Percentiles rank a stretch among this genome's conserved stretches.
These are phyloP conservation scores for Crithidia thermophila DNA, from an alignment of 208 protist genomes.

Conservation along the genomic window DNA sequence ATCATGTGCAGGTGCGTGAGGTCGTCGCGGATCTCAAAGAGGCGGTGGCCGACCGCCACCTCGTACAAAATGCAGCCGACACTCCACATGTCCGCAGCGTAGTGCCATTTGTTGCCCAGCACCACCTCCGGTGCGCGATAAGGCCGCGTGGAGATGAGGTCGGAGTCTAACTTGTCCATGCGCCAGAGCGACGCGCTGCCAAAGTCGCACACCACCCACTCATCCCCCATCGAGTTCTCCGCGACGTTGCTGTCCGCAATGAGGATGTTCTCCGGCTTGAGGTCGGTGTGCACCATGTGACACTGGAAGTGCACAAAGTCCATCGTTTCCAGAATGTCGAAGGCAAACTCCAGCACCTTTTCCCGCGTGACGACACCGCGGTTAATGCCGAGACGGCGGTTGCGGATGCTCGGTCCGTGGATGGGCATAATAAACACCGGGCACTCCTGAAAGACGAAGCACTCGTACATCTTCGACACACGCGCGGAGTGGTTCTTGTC, in stretches of 20 bases:
- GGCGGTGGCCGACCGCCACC: constrained; percentile 85
- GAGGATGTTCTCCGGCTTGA: constrained; percentile 98
- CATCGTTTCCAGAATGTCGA: constrained; percentile 79
- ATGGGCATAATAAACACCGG: constrained; percentile 86
- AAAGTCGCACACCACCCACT: constrained; percentile 89
- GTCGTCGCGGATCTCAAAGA: constrained; percentile 93
- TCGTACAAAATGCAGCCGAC: constrained; percentile 94
- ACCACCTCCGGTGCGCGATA: constrained; percentile 94
- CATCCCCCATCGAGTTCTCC: constrained; percentile 49
- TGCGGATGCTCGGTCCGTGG: constrained; percentile 74
- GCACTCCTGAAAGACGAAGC: constrained; percentile 73
- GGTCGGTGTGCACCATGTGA: constrained; percentile 95
- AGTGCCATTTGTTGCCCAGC: constrained; percentile 87
- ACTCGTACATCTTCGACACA: constrained; percentile 74
- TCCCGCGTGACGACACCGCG: constrained; percentile 59
- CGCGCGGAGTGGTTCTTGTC: constrained; percentile 34
- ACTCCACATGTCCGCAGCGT: constrained; percentile 94
- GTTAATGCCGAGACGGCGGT: constrained; percentile 62
- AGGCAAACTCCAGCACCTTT: constrained; percentile 59
- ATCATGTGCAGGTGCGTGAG: constrained; percentile 84
- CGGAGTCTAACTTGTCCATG: constrained; percentile 67
- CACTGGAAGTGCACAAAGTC: constrained; percentile 82
- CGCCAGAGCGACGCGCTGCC: constrained; percentile 83
- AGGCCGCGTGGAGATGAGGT: constrained; percentile 89
- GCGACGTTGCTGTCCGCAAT: constrained; percentile 59